Conservation (phyloP, 495 filamentous ascomycete genomes). For the Xylaria longipes region DNA sequence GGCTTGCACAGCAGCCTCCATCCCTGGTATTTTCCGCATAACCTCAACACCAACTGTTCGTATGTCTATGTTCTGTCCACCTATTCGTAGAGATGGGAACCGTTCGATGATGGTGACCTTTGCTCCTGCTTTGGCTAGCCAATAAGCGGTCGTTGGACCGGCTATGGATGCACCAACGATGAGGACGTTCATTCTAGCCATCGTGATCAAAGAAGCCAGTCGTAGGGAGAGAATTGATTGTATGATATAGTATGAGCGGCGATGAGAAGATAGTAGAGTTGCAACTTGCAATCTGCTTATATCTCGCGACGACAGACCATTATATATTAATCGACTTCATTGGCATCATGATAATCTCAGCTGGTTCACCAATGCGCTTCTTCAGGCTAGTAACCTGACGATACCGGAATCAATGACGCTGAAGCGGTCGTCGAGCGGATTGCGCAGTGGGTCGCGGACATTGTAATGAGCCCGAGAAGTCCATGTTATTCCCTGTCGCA, state of each 20-base stretch:
- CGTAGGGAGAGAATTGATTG: background rate
- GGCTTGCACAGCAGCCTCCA: slow-evolving; percentile 34
- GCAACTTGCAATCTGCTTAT: background rate
- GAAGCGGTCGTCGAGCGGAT: slow-evolving; percentile 8
- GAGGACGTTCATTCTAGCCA: slow-evolving; percentile 45
- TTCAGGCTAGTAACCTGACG: background rate
- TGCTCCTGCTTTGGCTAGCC: slow-evolving; percentile 31
- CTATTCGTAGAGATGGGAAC: slow-evolving; percentile 36
- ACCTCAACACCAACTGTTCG: slow-evolving; percentile 42
- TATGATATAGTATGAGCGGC: background rate
- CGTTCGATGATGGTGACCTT: slow-evolving; percentile 40
- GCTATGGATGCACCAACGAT: slow-evolving; percentile 51
- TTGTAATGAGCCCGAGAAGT: background rate
- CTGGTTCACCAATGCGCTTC: background rate
- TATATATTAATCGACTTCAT: background rate
- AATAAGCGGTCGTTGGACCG: slow-evolving; percentile 36
- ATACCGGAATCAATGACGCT: background rate
- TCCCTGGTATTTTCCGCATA: slow-evolving; percentile 40
- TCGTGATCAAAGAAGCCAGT: slow-evolving; percentile 23
- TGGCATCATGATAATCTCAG: background rate
- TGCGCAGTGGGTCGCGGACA: slow-evolving; percentile 12
- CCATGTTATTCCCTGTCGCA: background rate
- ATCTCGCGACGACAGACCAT: background rate
- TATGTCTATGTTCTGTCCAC: slow-evolving; percentile 48
- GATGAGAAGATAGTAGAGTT: too few relatives aligned